These are phyloP conservation scores for Codiaeum variegatum DNA, from an alignment of 441 rosid genomes.

Conservation along the genomic window DNA sequence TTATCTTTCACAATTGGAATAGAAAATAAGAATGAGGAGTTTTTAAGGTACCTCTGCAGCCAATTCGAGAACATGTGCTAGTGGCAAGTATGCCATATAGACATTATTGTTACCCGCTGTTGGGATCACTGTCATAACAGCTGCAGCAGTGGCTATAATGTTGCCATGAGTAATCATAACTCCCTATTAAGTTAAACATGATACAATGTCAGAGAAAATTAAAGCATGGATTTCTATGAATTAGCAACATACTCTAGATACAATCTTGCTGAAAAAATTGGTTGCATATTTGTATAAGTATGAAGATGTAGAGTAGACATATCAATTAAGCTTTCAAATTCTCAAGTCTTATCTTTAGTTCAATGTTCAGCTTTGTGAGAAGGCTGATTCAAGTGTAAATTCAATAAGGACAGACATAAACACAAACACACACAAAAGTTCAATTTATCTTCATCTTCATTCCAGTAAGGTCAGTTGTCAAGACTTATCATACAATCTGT, in stretches of 20 bases:
- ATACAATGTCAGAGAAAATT: constrained; percentile 23
- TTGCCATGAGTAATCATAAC: constrained; percentile 93
- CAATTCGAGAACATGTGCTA: constrained; percentile 93
- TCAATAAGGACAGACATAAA: neutral
- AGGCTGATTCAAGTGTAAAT: neutral
- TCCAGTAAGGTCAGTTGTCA: constrained; percentile 1
- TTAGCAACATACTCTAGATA: neutral
- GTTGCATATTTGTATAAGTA: constrained; percentile 1
- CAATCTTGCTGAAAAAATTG: neutral
- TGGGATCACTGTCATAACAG: constrained; percentile 70
- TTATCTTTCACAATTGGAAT: neutral
- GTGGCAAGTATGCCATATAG: constrained; percentile 83
- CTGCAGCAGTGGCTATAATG: constrained; percentile 80
- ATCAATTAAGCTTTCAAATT: neutral
- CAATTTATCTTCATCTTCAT: constrained; percentile 6
- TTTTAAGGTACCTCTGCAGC: constrained; percentile 70
- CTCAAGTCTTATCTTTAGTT: neutral
- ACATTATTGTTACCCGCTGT: constrained; percentile 46
- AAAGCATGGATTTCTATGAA: constrained; percentile 5
- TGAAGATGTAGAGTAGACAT: neutral
- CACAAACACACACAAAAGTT: neutral
- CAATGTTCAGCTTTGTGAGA: neutral
- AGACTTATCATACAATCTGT: neutral
- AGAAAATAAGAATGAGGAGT: constrained; percentile 18
- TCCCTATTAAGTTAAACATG: constrained; percentile 50